Evolutionary conservation across 2,329 filamentous ascomycete genomes (phyloP), one percentile per base, ranked within the genome.

Genomic region (Lomentospora prolificans): DNA sequence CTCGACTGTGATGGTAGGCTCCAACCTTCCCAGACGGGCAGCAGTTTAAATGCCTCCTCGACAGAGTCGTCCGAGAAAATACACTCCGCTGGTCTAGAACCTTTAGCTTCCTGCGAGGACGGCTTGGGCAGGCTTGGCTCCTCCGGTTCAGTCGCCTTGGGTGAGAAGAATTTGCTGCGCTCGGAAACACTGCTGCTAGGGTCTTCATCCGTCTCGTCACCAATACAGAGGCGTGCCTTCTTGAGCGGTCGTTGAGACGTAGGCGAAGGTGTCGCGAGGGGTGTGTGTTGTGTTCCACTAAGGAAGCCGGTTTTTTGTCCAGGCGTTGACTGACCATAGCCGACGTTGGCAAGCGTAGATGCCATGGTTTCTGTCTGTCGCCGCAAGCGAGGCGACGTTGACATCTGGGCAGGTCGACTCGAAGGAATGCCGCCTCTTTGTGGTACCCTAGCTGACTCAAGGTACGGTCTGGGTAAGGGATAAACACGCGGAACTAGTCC

Each of bases 51-150:
- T 0, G 73, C 77, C 57, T 81, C 79, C 27, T 82, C 78, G 41
- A 82, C 69, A 0, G 79, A 81, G 58, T 81, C 78, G 58, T 82
- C 79, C 0, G 79, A 82, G 62, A 80, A 70, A 17, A 80, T 60
- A 56, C 75, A 72, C 1, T 66, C 66, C 9, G 78, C 75, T 36
- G 64, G 61, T 17, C 36, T 24, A 27, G 24, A 30, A 14, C 48
- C 27, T 22, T 3, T 12, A 3, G 33, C 24, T 12, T 24, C 17
- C 22, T 22, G 4, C 3, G 8, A 8, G 2, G 22, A 22, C 36
- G 8, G 46, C 24, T n/a, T 12, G 3, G 50, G 51, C 28, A 28
- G 25, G 12, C 19, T 50, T 28, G n/a, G 50, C 3, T 46, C 60
- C 64, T 9, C 57, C 56, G 31, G 60, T 60, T 66, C 67, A 5